Evolutionary conservation across 2,329 filamentous ascomycete species (phyloP).

Genomic region (Aspergillus flavus): DNA sequence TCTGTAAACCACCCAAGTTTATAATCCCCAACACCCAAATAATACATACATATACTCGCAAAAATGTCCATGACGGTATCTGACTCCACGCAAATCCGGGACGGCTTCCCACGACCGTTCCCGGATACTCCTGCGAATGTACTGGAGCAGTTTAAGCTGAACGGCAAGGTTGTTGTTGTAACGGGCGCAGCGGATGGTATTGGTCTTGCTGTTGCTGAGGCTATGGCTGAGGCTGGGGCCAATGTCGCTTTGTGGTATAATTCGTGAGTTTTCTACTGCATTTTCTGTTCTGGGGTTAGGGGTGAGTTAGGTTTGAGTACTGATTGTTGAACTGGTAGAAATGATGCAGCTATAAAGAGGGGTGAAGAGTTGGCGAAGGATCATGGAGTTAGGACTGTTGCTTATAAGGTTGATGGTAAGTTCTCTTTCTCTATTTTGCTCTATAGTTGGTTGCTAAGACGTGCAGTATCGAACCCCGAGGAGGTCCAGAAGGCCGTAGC

Average conservation of each 20-base stretch:
- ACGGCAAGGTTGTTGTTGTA: conserved; percentile 44
- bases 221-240: conserved; percentile 50
- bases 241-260: conserved; percentile 48
- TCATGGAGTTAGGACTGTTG: conserved; percentile 41
- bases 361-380: conserved; percentile 35
- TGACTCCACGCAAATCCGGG: conserved; percentile 32
- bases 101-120: conserved; percentile 43
- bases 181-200: conserved; percentile 53
- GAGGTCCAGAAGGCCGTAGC: conserved; percentile 38
- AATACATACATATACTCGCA: not conserved
- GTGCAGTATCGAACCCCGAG: conserved; percentile 45
- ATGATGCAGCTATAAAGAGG: conserved; percentile 39
- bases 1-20: not conserved
- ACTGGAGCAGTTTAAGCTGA: conserved; percentile 48
- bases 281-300: not conserved
- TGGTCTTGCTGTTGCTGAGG: conserved; percentile 49
- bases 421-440: not conserved
- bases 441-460: not conserved
- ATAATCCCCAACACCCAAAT: not conserved
- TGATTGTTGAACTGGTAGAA: conserved; percentile 20
- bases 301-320: no score
- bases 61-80: conserved; percentile 45
- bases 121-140: conserved; percentile 48
- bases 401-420: conserved; percentile 49
- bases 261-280: conserved; percentile 24